Evolutionary conservation across 371 early-diverging fungal species (phyloP), one percentile per base, ranked within the genome.

Genomic region (Polyrhizophydium stewartii): DNA sequence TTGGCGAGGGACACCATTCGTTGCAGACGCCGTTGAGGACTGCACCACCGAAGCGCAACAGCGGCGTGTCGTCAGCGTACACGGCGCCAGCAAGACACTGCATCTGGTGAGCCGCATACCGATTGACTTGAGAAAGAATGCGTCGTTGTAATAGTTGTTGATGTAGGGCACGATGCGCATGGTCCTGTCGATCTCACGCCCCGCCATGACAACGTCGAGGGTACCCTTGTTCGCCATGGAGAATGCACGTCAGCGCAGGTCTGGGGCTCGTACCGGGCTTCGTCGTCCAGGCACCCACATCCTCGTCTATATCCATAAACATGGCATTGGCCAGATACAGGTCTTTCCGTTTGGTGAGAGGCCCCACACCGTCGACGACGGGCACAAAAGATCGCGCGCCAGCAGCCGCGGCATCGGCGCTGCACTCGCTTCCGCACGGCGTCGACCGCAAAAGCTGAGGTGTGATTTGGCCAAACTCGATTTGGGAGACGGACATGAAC

Each of bases 111-210:
- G 12, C 19, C 37, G 17, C n/a, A n/a, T 75, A 85, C 87, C 87
- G 25, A 92, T 66, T 0, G 92, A 84, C 66, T 94, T 94, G 57
- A 95, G 70, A 71, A 96, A 96, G 62, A 95, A 94, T 0, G 95
- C 95, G 69, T 96, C 97, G 61, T 88, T 92, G 65, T 87, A 91
- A 61, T 83, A 91, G 65, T 92, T 91, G 71, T 96, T 94, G 66
- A 87, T 83, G 28, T 93, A 74, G 56, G 74, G 72, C 0, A 55
- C 52, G n/a, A 66, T 67, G 35, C 61, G 75, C 58, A 55, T 73
- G 63, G 13, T 69, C 40, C 56, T 76, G 33, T 50, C 31, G 22
- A 0, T 33, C 32, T 51, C 60, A 55, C 30, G 53, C 50, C 35
- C 58, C 6, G 55, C 59, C 32, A 86, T 71, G 5, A 91, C 76